Evolutionary conservation across 257 asterid species (phyloP), one percentile per base, ranked within the genome.

Genomic region (Solanum sparsipilum): DNA sequence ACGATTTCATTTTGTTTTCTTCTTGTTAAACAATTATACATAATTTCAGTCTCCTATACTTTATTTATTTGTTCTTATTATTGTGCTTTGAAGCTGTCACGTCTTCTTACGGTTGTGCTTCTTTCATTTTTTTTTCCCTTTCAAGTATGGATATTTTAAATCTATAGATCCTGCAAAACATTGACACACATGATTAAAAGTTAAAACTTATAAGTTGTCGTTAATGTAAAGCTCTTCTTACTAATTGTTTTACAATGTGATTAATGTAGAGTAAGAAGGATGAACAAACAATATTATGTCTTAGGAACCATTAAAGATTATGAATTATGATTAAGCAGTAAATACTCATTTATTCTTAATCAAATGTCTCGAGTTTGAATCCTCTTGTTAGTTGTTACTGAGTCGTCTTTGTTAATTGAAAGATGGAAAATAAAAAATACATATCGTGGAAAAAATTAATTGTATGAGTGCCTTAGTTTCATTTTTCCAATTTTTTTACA

Each of bases 1-100:
- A 27, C 68, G 56, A 63, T 65, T 86, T n/a, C 68, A 20, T 87
- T 68, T 87, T 86, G 87, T 86, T 71, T 58, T 90, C 8, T 41
- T 83, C 75, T 46, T 52, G 48, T 81, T 58, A 52, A 83, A 52
- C 79, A 44, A 87, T 35, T 78, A 12, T 41, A 15, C 38, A 85
- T 68, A 70, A 82, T 85, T 67, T 76, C 35, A 86, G 87, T 87
- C 85, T 44, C 35, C 84, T 39, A 27, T 68, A 29, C 25, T 35
- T 84, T 84, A 67, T 35, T 48, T 79, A 67, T 35, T 48, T 79
- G 27, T 52, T 58, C 15, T 41, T 86, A 52, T 72, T 10, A 12
- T 70, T 35, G 71, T 29, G 44, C n/a, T 23, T 7, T 41, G 32
- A 25, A 56, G 82, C 44, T 86, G 84, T 72, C 84, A 70, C 56